Conservation (phyloP, 306 rosid genomes). For the Fragaria iinumae region DNA sequence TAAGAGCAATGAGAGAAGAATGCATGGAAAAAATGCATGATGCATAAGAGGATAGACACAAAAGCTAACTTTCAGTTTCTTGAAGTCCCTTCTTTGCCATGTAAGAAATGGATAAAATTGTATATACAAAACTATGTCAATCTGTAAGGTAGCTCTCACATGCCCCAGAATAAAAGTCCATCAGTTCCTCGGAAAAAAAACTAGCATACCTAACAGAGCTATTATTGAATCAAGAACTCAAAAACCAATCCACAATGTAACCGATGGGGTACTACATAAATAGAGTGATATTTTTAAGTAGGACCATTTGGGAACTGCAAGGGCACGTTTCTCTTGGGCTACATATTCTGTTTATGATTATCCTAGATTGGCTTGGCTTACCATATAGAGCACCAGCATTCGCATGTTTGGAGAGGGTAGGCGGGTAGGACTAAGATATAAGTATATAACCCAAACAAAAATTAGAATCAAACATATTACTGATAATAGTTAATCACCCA, state of each 20-base stretch:
- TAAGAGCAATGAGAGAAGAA: conserved; percentile 5
- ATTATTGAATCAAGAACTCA: background rate
- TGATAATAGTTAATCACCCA: too few species aligned
- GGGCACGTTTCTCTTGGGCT: background rate
- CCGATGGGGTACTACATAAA: background rate
- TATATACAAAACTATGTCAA: background rate
- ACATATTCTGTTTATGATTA: background rate
- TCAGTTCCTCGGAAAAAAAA: background rate
- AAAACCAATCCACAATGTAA: background rate
- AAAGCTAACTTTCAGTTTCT: background rate
- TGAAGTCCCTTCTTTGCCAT: background rate
- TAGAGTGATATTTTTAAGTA: background rate
- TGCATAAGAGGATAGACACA: background rate
- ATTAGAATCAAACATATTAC: too few species aligned
- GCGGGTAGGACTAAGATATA: background rate
- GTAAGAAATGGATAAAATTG: background rate
- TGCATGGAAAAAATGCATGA: background rate
- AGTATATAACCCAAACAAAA: background rate
- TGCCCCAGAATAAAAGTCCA: background rate
- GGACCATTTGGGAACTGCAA: background rate
- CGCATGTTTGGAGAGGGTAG: background rate
- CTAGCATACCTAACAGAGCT: background rate
- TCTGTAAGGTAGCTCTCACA: background rate
- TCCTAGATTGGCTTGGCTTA: background rate
- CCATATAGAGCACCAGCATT: background rate